These are phyloP conservation scores for Arabidopsis hybrid DNA, from an alignment of 441 rosid genomes.

Conservation along the genomic window DNA sequence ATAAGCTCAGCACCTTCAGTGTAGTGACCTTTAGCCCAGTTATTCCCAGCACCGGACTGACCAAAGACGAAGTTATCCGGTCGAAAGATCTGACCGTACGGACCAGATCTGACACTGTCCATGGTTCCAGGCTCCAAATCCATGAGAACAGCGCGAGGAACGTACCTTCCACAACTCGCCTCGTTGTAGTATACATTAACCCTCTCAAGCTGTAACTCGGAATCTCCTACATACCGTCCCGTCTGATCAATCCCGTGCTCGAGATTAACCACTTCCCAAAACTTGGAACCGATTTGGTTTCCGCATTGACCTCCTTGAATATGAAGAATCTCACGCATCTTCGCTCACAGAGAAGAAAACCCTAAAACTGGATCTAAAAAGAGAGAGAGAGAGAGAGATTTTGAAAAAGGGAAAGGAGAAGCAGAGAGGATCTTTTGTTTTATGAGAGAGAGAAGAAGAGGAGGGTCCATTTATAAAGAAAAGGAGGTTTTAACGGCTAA, in stretches of 20 bases:
- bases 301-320: slow-evolving; percentile 60
- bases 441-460: neutral
- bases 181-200: slow-evolving; percentile 56
- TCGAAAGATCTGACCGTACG: slow-evolving; percentile 60
- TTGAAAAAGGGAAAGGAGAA: slow-evolving; percentile 9
- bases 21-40: slow-evolving; percentile 78
- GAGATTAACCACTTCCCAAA: slow-evolving; percentile 52
- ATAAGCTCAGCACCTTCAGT: slow-evolving; percentile 64
- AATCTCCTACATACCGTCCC: slow-evolving; percentile 49
- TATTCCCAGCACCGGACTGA: slow-evolving; percentile 70
- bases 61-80: slow-evolving; percentile 68
- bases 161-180: slow-evolving; percentile 54
- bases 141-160: slow-evolving; percentile 61
- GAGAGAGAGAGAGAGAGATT: slow-evolving; percentile 18
- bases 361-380: slow-evolving; percentile 39
- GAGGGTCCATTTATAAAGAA: slow-evolving; percentile 39
- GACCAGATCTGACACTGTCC: slow-evolving; percentile 62
- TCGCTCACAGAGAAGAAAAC: slow-evolving; percentile 16
- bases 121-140: slow-evolving; percentile 74
- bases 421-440: slow-evolving; percentile 18
- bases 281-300: slow-evolving; percentile 60
- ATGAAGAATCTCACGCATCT: slow-evolving; percentile 60
- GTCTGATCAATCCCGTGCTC: slow-evolving; percentile 55
- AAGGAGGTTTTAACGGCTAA: slow-evolving; percentile 44
- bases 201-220: slow-evolving; percentile 54